Percentiles rank a stretch among this genome's conserved stretches.
Conservation (phyloP, 2,329 filamentous ascomycete genomes). For the Rhynchosporium graminicola region DNA sequence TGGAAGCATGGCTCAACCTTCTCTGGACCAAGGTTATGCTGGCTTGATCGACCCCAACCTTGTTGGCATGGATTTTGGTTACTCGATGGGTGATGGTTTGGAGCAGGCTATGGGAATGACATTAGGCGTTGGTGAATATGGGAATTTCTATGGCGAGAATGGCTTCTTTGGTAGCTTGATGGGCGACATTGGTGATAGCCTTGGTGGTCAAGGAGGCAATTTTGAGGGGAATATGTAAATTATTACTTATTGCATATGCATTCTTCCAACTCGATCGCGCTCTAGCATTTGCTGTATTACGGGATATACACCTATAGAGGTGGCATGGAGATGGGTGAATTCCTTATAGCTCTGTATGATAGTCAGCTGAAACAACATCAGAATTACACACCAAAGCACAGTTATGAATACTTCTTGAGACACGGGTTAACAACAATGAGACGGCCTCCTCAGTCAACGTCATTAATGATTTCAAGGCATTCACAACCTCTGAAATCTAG, state of each 20-base stretch:
- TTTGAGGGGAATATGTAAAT: conserved; percentile 27
- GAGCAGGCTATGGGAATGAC: conserved; percentile 41
- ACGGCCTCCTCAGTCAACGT: no score
- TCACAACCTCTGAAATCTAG: no score
- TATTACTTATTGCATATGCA: not conserved
- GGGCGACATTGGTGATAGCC: conserved; percentile 23
- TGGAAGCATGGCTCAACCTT: conserved; percentile 24
- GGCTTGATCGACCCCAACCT: conserved; percentile 36
- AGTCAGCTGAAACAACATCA: not conserved
- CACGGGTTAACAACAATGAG: no score
- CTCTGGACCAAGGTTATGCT: conserved; percentile 24
- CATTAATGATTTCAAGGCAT: no score
- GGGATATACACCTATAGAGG: not conserved
- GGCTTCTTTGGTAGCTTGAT: conserved; percentile 37
- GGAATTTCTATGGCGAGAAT: conserved; percentile 38
- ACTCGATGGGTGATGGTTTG: conserved; percentile 38
- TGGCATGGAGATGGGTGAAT: no score
- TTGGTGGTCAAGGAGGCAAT: conserved; percentile 24
- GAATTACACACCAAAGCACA: not conserved
- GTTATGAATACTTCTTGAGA: not conserved
- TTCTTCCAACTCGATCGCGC: not conserved
- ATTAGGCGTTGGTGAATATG: conserved; percentile 38
- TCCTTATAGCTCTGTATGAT: not conserved
- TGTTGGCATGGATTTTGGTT: conserved; percentile 35
- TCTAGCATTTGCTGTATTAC: conserved; percentile 11